Evolutionary conservation across 2,329 filamentous ascomycete genomes (phyloP), one percentile per base, ranked within the genome.

Genomic region (Falciphora oryzae): DNA sequence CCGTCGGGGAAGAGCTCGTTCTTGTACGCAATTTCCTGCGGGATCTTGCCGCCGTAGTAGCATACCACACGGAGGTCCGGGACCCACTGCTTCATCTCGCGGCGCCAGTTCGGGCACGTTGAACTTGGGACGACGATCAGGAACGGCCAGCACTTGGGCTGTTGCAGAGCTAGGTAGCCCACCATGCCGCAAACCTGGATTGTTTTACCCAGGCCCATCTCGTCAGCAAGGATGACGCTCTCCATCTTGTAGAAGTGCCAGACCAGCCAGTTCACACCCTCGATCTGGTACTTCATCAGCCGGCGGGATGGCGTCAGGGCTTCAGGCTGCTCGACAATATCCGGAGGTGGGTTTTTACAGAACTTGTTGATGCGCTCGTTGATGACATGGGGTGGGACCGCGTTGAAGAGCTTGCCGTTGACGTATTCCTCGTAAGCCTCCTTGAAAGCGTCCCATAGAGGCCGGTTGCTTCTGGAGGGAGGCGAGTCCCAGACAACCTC

Each of bases 131-230:
- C 94, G 2, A 97, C 92, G 3, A 98, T 83, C 22, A 99, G 81
- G 73, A 97, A 98, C 0, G 95, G 95, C 85, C 91, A 98, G 75
- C 92, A 95, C 72, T 85, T 79, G 7, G 86, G 86, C n/a, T 77
- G 76, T 63, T 88, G 83, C 66, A 89, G 83, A 29, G 89, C 82
- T 53, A 98, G 77, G 0, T 89, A 88, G 1, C 91, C 87, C 66
- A 98, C 83, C 67, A 97, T 85, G 3, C 89, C 86, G 66, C 98
- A 90, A 63, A 97, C 88, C 74, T 99, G 95, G 38, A 99, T 92
- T 0, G 95, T 99, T 79, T 99, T 99, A 38, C 95, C 95, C 2
- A 99, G 85, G 57, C 95, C 95, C 95, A 99, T 99, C 73, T 99
- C 95, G 73, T 99, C 95, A 0, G 95, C 95, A 8, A 98, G 84